Evolutionary conservation across 1,284 basidiomycete species (phyloP), one percentile per base, ranked within the genome.

Genomic region (Vanrija humicola): DNA sequence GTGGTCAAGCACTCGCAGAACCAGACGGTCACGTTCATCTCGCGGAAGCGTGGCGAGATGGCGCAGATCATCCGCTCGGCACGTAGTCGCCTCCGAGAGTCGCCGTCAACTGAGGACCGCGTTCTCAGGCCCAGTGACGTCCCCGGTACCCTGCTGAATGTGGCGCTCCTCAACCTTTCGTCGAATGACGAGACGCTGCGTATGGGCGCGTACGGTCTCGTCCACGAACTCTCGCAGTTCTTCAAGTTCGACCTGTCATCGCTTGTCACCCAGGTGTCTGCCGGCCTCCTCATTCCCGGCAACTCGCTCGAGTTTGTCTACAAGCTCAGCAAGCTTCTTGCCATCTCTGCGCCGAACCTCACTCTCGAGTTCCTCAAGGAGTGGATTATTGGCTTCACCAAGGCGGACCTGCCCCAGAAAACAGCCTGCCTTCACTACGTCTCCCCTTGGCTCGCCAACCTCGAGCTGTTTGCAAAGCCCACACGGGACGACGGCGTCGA

Each of bases 331-430:
- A 84, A 86, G 58, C 82, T 82, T 38, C 77, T 94, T 9, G 84
- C 91, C 0, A 78, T 78, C 2, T 86, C 86, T 64, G 84, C 83
- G 8, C 89, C 90, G 10, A 83, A 89, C 28, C 78, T 93, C 44
- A 92, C 90, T 0, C 79, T 94, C 19, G 90, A 93, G 72, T 90
- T 94, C 76, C 79, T 94, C 53, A 84, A 85, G 19, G 90, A 93
- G 75, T 87, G 92, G 48, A 83, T 84, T 26, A 80, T 82, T 5
- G 75, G 76, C 2, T 78, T 76, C 46, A 55, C 61, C 26, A 81
- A 82, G 25, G 82, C 88, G 72, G 81, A 84, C 54, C 84, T 62
- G n/a, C 75, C 82, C 1, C 84, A 85, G 54, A 84, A 86, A 52
- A 82, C 88, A 26, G 82, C 82, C 51, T 90, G 86, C 65, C 72